These are phyloP conservation scores for Pholiota microspora DNA, from an alignment of 768 basidiomycete genomes.

Conservation along the genomic window DNA sequence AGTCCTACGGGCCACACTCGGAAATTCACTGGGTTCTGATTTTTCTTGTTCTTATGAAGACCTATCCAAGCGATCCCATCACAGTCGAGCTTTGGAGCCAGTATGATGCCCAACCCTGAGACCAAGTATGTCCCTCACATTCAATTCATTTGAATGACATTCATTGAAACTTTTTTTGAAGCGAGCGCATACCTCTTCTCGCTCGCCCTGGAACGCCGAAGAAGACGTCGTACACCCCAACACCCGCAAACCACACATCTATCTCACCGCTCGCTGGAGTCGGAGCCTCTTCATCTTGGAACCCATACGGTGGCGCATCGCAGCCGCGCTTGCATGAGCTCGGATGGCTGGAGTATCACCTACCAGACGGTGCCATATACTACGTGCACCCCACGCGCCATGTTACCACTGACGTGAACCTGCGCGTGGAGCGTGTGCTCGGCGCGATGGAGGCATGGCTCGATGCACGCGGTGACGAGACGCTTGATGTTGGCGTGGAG, in stretches of 20 bases:
- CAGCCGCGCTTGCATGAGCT: slow-evolving; percentile 35
- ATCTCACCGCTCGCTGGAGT: slow-evolving; percentile 14
- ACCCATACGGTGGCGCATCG: slow-evolving; percentile 18
- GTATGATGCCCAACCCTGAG: slow-evolving; percentile 13
- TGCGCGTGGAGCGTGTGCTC: slow-evolving; percentile 51
- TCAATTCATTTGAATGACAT: neutral
- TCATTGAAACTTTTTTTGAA: slow-evolving; percentile 12
- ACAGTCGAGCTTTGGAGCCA: slow-evolving; percentile 17
- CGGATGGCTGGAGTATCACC: slow-evolving; percentile 74
- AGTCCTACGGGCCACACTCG: too few species aligned
- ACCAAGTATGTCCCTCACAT: slow-evolving; percentile 29
- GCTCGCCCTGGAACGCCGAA: slow-evolving; percentile 15
- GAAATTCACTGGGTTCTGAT: neutral
- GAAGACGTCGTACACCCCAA: slow-evolving; percentile 6
- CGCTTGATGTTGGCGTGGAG: slow-evolving; percentile 41
- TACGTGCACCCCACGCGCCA: slow-evolving; percentile 63
- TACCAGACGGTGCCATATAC: slow-evolving; percentile 74
- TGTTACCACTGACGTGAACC: slow-evolving; percentile 69
- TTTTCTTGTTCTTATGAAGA: slow-evolving; percentile 8
- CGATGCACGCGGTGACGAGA: slow-evolving; percentile 28
- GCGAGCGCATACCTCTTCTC: slow-evolving; percentile 22
- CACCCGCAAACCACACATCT: slow-evolving; percentile 11
- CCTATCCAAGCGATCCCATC: slow-evolving; percentile 22
- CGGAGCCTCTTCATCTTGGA: slow-evolving; percentile 16
- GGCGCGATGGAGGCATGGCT: slow-evolving; percentile 49